A percentile compares a stretch with the other conserved stretches of the same genome.
Evolutionary conservation across 2,329 filamentous ascomycete genomes (phyloP).

Genomic region (Kalmusia sp.): DNA sequence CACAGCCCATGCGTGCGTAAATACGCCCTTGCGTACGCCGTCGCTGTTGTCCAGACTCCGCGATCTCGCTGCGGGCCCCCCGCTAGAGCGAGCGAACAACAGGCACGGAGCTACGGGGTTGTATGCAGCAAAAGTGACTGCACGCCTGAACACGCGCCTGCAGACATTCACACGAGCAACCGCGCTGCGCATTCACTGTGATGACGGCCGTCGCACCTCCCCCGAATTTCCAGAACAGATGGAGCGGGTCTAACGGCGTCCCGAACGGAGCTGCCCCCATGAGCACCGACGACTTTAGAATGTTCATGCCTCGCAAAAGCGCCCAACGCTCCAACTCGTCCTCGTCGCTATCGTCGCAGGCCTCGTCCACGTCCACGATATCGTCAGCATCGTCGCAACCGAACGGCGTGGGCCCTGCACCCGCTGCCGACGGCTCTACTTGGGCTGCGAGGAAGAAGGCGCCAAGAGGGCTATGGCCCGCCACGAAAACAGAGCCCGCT

Average conservation of each 20-base stretch:
- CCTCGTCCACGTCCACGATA: conserved; percentile 71
- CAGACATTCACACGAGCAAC: conserved; percentile 24
- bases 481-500: conserved; percentile 70
- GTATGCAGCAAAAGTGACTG: conserved; percentile 33
- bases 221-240: conserved; percentile 69
- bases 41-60: conserved; percentile 23
- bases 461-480: conserved; percentile 67
- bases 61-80: conserved; percentile 37
- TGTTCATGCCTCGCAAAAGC: conserved; percentile 89
- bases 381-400: conserved; percentile 66
- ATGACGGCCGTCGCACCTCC: conserved; percentile 74
- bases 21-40: conserved; percentile 16
- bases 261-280: conserved; percentile 71
- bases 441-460: conserved; percentile 60
- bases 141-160: conserved; percentile 23
- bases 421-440: conserved; percentile 33
- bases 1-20: conserved; percentile 39
- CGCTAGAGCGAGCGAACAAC: conserved; percentile 27
- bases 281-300: conserved; percentile 84
- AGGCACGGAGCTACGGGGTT: conserved; percentile 28
- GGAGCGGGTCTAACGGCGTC: conserved; percentile 65
- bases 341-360: conserved; percentile 73
- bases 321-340: conserved; percentile 89
- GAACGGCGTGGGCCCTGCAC: conserved; percentile 62
- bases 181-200: conserved; percentile 32